phyloP scores from a whole-genome alignment of 768 basidiomycete species.

The Mycena polygramma region DNA sequence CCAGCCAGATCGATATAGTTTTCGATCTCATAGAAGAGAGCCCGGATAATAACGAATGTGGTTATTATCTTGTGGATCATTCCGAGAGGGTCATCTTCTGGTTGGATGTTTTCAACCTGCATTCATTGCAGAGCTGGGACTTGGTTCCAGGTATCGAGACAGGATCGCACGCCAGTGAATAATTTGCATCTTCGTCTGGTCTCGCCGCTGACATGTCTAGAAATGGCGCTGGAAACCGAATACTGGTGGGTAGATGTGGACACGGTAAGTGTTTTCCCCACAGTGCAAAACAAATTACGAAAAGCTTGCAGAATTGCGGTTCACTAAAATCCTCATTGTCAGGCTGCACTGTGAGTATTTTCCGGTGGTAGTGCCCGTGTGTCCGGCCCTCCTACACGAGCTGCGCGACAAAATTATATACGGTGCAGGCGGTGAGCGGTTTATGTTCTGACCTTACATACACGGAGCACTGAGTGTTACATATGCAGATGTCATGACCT shows the following conservation, averaged over 20 bases:
- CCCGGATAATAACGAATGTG: background rate
- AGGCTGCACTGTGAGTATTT: conserved; percentile 1
- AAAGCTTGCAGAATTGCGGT: no score
- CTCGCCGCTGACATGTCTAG: background rate
- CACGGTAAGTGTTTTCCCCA: background rate
- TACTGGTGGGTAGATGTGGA: conserved; percentile 2
- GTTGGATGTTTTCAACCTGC: conserved; percentile 11
- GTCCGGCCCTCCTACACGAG: background rate
- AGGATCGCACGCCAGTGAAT: conserved; percentile 4
- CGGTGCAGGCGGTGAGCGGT: background rate
- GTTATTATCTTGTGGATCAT: conserved; percentile 22
- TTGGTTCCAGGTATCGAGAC: background rate
- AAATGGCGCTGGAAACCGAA: conserved; percentile 6
- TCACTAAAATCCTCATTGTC: no score
- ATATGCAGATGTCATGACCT: conserved; percentile 1
- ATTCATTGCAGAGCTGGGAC: background rate
- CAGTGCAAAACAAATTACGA: no score
- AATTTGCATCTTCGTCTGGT: no score
- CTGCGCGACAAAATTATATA: conserved; percentile 3
- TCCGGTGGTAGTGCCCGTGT: background rate
- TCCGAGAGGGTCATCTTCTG: conserved; percentile 9
- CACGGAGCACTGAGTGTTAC: background rate
- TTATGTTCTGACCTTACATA: background rate
- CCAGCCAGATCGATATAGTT: conserved; percentile 7
- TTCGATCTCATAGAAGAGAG: conserved; percentile 1